Evolutionary conservation across 257 asterid species (phyloP).

Genomic region (Fraxinus pennsylvanica): DNA sequence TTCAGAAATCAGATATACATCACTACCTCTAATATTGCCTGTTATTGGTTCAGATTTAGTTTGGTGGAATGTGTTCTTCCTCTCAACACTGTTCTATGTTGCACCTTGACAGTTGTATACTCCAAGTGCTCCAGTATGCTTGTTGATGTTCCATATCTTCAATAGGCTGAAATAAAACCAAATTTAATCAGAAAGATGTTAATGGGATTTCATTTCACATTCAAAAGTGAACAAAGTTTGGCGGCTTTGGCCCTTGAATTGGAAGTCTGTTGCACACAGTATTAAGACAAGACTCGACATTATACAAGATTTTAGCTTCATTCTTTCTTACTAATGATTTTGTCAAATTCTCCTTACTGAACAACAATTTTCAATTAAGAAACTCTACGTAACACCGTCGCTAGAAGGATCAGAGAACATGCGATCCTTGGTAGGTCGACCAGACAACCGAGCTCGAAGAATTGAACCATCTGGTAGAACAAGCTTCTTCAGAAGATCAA

Average conservation of each 20-base stretch:
- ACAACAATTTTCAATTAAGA: background rate
- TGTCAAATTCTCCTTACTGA: background rate
- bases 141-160: conserved; percentile 95
- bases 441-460: conserved; percentile 50
- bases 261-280: too few relatives aligned
- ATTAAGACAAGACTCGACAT: too few relatives aligned
- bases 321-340: background rate
- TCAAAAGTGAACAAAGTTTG: too few relatives aligned
- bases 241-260: too few relatives aligned
- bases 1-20: conserved; percentile 73
- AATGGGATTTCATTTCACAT: too few relatives aligned
- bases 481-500: conserved; percentile 45
- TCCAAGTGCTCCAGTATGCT: conserved; percentile 73
- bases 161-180: conserved; percentile 51
- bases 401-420: conserved; percentile 52
- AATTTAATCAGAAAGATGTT: conserved; percentile 16
- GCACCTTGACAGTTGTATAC: conserved; percentile 95
- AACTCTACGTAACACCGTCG: conserved; percentile 43
- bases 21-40: conserved; percentile 64
- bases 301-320: background rate
- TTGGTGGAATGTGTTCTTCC: conserved; percentile 73
- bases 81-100: conserved; percentile 72
- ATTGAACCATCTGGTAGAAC: conserved; percentile 50
- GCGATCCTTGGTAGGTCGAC: conserved; percentile 54
- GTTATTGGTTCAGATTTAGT: conserved; percentile 58